Conservation (phyloP, 305 asterid genomes). For the Solanum chacoense region DNA sequence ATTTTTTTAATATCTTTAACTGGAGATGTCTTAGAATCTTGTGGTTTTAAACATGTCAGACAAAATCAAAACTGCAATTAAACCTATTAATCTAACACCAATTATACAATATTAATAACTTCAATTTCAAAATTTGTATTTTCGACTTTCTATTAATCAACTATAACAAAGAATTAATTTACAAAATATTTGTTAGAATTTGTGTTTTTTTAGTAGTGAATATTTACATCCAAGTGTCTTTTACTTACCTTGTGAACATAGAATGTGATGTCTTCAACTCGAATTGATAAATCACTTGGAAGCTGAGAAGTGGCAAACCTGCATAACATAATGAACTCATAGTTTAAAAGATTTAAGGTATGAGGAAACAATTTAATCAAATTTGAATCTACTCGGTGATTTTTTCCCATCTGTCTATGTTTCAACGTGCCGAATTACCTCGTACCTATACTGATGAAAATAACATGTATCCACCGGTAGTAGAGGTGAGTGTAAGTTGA, state of each 20-base stretch:
- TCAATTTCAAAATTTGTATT: background rate
- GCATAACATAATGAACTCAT: slow-evolving; percentile 5
- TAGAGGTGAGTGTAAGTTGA: background rate
- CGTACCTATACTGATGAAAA: background rate
- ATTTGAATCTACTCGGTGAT: background rate
- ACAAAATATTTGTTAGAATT: background rate
- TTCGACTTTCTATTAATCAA: background rate
- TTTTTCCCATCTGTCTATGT: background rate
- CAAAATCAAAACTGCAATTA: background rate
- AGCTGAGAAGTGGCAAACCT: slow-evolving; percentile 58
- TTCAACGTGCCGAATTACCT: background rate
- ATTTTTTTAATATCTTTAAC: background rate
- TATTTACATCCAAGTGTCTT: background rate
- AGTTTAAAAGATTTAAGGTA: background rate
- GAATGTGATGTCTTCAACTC: slow-evolving; percentile 60
- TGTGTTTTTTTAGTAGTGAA: background rate
- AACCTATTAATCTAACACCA: background rate
- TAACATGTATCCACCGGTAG: background rate
- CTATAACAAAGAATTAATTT: background rate
- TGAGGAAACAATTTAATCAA: background rate
- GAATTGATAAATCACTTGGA: slow-evolving; percentile 69
- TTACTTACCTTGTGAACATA: slow-evolving; percentile 53
- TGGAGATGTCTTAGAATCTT: background rate
- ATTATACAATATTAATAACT: background rate
- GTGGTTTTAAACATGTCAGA: background rate